Evolutionary conservation across 257 asterid species (phyloP).

Genomic region (Craterostigma plantagineum): DNA sequence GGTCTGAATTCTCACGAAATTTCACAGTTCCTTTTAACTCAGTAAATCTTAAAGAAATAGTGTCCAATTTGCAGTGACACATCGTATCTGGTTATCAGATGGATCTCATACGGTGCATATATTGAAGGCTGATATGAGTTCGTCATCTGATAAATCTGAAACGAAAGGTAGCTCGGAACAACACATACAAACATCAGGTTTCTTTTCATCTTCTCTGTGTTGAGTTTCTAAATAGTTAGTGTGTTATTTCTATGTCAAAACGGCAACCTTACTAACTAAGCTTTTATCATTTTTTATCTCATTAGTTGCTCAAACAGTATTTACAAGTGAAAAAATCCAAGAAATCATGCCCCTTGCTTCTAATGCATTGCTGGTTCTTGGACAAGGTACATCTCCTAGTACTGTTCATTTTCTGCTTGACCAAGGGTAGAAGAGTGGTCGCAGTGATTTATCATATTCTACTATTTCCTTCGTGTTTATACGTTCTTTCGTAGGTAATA

Average conservation of each 20-base stretch:
- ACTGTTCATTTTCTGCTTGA: conserved; percentile 1
- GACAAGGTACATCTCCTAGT: conserved; percentile 43
- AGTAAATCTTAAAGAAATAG: conserved; percentile 5
- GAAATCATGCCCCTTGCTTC: conserved; percentile 46
- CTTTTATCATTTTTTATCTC: conserved; percentile 6
- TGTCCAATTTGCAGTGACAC: conserved; percentile 37
- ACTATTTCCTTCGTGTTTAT: conserved; percentile 9
- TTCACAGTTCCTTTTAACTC: conserved; percentile 1
- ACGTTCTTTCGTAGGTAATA: conserved; percentile 31
- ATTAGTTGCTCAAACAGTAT: conserved; percentile 49
- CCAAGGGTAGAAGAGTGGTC: conserved; percentile 3
- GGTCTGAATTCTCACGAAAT: conserved; percentile 11
- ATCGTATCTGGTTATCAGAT: conserved; percentile 65
- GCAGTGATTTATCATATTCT: background rate
- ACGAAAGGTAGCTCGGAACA: conserved; percentile 20
- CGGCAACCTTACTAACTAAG: background rate
- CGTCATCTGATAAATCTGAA: conserved; percentile 23
- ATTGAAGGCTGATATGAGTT: conserved; percentile 29
- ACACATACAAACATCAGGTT: conserved; percentile 37
- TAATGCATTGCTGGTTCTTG: conserved; percentile 53
- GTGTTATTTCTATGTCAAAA: background rate
- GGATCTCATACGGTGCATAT: conserved; percentile 51
- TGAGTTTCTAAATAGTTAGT: background rate
- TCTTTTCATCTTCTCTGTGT: conserved; percentile 1
- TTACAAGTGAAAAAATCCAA: conserved; percentile 59